Base-by-base conservation (phyloP, 2,329 filamentous ascomycete genomes). In the Phialophora chinensis region DNA sequence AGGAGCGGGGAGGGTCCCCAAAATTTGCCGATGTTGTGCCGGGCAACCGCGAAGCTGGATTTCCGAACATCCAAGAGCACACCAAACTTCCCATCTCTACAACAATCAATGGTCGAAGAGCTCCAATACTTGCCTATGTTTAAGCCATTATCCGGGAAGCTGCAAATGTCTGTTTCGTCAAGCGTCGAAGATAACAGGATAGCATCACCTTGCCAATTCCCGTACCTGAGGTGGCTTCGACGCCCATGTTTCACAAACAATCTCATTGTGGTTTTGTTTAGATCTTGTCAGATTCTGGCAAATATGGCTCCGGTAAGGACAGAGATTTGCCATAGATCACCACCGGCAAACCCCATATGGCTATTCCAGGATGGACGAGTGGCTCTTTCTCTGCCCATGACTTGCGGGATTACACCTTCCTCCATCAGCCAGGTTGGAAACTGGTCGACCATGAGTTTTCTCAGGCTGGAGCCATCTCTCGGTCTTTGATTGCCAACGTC, bases 231-330 rank as follows among this genome's bases (percentile, higher is more conserved):
- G 35, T 60, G 67, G 67, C 67, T 69, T 50, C 44, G 38, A 60
- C 67, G 67, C 64, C 67, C 57, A 66, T 63, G 67, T 69, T 65
- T 52, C 67, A 69, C 67, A 56, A 54, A 66, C 64, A 69, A 69
- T 69, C 25, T 64, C 57, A 54, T 60, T 64, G 31, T 64, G 25
- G 14, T 50, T 42, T 54, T 59, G 61, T 47, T 62, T 55, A 25
- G 31, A 57, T 54, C 58, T 55, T 29, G 35, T 61, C 23, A 53
- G 29, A 35, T 50, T 62, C 33, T 58, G 52, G 56, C 54, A 57
- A 50, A 29, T 11, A 10, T 42, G 25, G 20, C 50, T 27, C 12
- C 38, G 58, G 38, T 57, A 44, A 42, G 25, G 31, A n/a, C 33
- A 47, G 8, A 6, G n/a, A 47, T 49, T 54, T n/a, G 23, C 33